Base-by-base conservation (phyloP, 2,329 filamentous ascomycete genomes). In the Fusarium palustre region DNA sequence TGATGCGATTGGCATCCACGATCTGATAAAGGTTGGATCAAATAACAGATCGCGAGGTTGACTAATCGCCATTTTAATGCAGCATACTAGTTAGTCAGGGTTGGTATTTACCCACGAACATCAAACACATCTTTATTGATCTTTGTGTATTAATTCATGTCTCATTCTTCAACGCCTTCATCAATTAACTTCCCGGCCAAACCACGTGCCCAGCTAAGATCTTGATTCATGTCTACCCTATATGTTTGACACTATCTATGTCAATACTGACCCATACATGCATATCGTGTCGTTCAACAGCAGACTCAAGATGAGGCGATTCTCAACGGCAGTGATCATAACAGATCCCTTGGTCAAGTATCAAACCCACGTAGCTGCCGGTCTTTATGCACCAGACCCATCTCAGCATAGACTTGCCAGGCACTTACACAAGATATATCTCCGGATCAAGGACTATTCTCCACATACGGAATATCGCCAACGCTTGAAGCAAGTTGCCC, bases 321-420 rank as follows among this genome's bases (percentile, higher is more conserved):
- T 81, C 72, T 81, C 81, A 11, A 84, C 83, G 15, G 85, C 86
- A 33, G 79, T 90, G 33, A 84, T 85, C 59, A 89, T 90, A 71
- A 90, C 88, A 5, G 93, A 94, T 75, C 92, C 92, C 5, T 81
- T 94, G 64, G 87, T 94, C 65, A 89, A 93, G 67, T 95, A 95
- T 78, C 87, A 91, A 60, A 86, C 91, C 24, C 82, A 94, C 16
- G 78, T 95, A 36, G 87, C 90, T 9, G 90, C 89, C 7, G 88
- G 89, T 50, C 79, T 86, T 47, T 91, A 91, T 76, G 82, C 84
- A 47, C 89, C 91, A 11, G 92, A 95, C 78, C 87, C 87, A 7
- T 86, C 90, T 24, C 91, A 93, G 76, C 89, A 93, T 77, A 86
- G 91, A 22, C 82, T 93, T 9, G 92, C 92, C 8, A 84, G 92